Evolutionary conservation across 331 rosid species (phyloP).

Genomic region (Malus hybrid): DNA sequence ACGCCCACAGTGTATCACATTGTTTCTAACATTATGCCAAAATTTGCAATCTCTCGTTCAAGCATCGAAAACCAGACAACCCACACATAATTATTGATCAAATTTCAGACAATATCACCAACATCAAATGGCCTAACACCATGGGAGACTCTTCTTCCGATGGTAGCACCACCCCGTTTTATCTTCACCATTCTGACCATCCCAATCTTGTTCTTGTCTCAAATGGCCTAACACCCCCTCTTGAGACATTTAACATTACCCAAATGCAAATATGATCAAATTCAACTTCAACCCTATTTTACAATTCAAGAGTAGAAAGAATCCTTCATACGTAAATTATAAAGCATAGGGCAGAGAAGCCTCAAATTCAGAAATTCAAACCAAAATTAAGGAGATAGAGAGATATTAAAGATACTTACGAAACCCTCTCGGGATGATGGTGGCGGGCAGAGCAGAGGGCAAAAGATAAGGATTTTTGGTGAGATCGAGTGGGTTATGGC

Average conservation of each 20-base stretch:
- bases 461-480: no score
- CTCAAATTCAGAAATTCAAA: not conserved
- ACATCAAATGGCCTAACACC: not conserved
- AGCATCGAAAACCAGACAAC: not conserved
- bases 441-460: no score
- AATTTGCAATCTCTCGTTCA: not conserved
- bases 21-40: not conserved
- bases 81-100: not conserved
- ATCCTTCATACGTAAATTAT: not conserved
- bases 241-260: not conserved
- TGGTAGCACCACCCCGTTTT: no score
- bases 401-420: not conserved
- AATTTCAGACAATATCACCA: not conserved
- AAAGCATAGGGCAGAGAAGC: not conserved
- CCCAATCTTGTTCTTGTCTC: no score
- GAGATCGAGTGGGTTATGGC: no score
- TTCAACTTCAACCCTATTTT: not conserved
- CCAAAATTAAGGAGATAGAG: not conserved
- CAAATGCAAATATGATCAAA: not conserved
- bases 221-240: not conserved
- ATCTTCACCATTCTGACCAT: no score
- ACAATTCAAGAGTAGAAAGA: not conserved
- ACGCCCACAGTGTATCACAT: not conserved
- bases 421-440: not conserved
- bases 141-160: no score